These are phyloP conservation scores for Morella rubra DNA, from an alignment of 306 rosid genomes.

Conservation along the genomic window DNA sequence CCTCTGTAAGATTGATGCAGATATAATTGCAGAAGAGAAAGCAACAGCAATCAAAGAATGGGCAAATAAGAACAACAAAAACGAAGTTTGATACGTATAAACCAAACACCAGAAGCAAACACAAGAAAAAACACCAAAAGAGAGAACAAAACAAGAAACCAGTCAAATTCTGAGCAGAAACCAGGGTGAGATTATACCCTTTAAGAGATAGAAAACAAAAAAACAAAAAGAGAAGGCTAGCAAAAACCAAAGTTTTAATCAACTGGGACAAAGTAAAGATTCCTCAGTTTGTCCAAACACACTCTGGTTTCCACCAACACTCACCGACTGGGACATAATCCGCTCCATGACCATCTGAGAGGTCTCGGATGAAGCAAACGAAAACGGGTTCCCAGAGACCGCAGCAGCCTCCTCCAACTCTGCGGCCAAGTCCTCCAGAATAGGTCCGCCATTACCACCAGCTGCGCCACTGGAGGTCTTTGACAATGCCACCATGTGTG, in stretches of 20 bases:
- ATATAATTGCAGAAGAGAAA: neutral
- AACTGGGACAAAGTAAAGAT: conserved; percentile 1
- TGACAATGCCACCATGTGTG: conserved; percentile 35
- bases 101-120: neutral
- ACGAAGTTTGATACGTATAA: too few species aligned
- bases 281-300: conserved; percentile 35
- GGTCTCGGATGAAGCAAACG: conserved; percentile 79
- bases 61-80: neutral
- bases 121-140: neutral
- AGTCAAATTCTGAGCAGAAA: neutral
- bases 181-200: neutral
- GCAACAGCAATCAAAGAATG: neutral
- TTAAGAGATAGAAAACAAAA: neutral
- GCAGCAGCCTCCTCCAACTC: conserved; percentile 55
- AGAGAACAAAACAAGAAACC: neutral
- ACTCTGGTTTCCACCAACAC: conserved; percentile 18
- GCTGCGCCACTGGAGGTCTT: conserved; percentile 31
- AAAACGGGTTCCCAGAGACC: conserved; percentile 76
- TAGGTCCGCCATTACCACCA: conserved; percentile 21
- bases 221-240: neutral
- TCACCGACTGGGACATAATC: conserved; percentile 88
- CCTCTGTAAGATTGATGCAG: neutral
- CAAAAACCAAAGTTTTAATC: conserved; percentile 16
- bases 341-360: conserved; percentile 94
- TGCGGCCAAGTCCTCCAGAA: conserved; percentile 57